phyloP scores from a whole-genome alignment of 306 rosid genomes.

The Boehmeria nivea region DNA sequence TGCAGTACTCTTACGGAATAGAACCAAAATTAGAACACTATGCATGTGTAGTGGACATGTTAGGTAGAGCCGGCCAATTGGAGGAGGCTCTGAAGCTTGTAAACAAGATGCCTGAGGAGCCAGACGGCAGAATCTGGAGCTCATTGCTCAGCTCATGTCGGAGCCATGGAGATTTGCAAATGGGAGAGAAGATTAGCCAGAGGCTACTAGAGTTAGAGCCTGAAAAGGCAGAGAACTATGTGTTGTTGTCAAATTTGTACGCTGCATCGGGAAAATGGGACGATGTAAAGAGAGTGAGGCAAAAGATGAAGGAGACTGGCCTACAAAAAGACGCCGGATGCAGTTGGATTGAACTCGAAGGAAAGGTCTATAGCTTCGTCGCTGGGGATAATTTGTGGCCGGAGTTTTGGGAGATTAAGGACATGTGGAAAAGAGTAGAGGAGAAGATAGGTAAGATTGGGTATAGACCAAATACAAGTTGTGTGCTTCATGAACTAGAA shows the following conservation, averaged over 20 bases:
- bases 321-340: conserved; percentile 68
- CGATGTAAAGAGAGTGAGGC: conserved; percentile 52
- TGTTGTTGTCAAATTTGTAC: conserved; percentile 62
- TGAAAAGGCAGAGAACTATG: conserved; percentile 53
- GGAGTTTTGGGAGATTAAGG: conserved; percentile 36
- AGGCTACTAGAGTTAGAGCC: conserved; percentile 57
- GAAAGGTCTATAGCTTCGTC: conserved; percentile 58
- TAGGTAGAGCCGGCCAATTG: conserved; percentile 61
- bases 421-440: conserved; percentile 64
- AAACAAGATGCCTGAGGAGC: conserved; percentile 54
- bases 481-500: conserved; percentile 73
- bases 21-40: conserved; percentile 68
- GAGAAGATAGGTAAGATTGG: conserved; percentile 57
- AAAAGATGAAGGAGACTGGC: conserved; percentile 60
- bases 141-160: conserved; percentile 79
- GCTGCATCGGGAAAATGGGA: conserved; percentile 75
- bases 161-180: conserved; percentile 46
- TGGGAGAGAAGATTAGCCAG: conserved; percentile 45
- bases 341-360: conserved; percentile 81
- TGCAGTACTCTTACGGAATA: conserved; percentile 48
- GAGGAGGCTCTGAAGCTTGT: conserved; percentile 60
- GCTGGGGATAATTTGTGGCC: conserved; percentile 42
- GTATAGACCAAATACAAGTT: conserved; percentile 58
- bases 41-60: conserved; percentile 80
- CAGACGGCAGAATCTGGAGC: conserved; percentile 75